A percentile compares a stretch with the other conserved stretches of the same genome.
phyloP scores from a whole-genome alignment of 2,329 filamentous ascomycete species.

The Alternaria hordeiaustralica region DNA sequence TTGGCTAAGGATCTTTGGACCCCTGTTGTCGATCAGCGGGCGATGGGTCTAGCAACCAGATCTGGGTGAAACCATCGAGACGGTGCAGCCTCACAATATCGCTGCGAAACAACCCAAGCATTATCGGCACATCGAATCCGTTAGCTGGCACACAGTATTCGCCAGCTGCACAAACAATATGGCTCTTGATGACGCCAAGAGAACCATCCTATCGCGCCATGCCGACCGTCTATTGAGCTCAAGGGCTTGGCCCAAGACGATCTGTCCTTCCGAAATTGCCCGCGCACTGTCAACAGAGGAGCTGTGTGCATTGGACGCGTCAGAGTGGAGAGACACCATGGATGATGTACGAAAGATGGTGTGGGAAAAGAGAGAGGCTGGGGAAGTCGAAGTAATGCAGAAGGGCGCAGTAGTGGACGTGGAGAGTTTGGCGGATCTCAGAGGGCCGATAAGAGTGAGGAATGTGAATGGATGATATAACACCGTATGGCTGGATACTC shows the following conservation, averaged over 20 bases:
- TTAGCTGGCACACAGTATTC: not conserved
- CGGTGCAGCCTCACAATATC: not conserved
- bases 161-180: slow-evolving; percentile 14
- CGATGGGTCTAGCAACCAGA: slow-evolving; percentile 16
- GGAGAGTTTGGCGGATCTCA: slow-evolving; percentile 47
- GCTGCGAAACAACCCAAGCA: slow-evolving; percentile 2
- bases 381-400: slow-evolving; percentile 58
- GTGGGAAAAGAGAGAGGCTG: slow-evolving; percentile 51
- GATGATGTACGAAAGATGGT: slow-evolving; percentile 50
- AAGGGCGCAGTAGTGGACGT: slow-evolving; percentile 51
- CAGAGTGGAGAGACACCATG: slow-evolving; percentile 58
- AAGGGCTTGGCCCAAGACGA: slow-evolving; percentile 56
- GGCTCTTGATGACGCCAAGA: slow-evolving; percentile 26
- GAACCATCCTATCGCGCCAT: slow-evolving; percentile 20
- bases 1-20: slow-evolving; percentile 16
- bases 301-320: slow-evolving; percentile 34
- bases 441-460: slow-evolving; percentile 57
- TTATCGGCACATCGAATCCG: not conserved
- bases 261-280: slow-evolving; percentile 61
- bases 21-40: slow-evolving; percentile 28
- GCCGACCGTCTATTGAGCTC: slow-evolving; percentile 37
- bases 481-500: not conserved
- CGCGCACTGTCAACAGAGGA: slow-evolving; percentile 53
- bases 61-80: slow-evolving; percentile 11
- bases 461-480: slow-evolving; percentile 8